Conservation (phyloP, 805 yeast species). For the Millerago galiae region DNA sequence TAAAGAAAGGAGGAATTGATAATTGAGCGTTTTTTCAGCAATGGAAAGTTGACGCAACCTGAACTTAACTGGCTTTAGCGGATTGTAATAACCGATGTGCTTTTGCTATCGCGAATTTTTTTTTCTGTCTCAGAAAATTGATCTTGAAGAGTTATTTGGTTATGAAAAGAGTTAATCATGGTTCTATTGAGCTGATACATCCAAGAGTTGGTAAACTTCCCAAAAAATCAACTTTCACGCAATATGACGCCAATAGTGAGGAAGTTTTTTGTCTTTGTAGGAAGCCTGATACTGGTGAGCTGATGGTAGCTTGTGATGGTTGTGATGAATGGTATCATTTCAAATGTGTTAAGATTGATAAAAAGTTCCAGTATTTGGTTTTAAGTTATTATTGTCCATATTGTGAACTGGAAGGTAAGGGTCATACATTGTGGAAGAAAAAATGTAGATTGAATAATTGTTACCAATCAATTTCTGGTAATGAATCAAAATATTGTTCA, state of each 20-base stretch:
- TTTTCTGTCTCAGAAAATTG: no score
- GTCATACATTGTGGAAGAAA: constrained; percentile 62
- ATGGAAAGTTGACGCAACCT: no score
- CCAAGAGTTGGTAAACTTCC: constrained; percentile 26
- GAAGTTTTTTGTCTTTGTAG: constrained; percentile 76
- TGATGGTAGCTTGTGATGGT: constrained; percentile 93
- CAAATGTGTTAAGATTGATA: constrained; percentile 58
- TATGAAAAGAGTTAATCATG: no score
- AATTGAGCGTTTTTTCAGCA: no score
- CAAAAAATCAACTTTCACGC: constrained; percentile 13
- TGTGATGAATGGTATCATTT: constrained; percentile 96
- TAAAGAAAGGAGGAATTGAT: no score
- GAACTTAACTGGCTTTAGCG: no score
- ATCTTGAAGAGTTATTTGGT: no score
- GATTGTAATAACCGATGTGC: not conserved
- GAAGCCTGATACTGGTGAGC: constrained; percentile 66
- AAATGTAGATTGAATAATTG: constrained; percentile 65
- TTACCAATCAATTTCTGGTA: constrained; percentile 39
- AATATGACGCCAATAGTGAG: constrained; percentile 44
- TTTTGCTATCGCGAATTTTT: no score
- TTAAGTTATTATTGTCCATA: constrained; percentile 65
- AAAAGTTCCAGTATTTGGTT: constrained; percentile 46
- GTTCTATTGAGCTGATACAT: constrained; percentile 3
- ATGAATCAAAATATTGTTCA: constrained; percentile 64
- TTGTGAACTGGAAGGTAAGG: constrained; percentile 45